Base-by-base conservation (phyloP, 108 stramenopile genomes). In the Cyclostephanos tholiformis region DNA sequence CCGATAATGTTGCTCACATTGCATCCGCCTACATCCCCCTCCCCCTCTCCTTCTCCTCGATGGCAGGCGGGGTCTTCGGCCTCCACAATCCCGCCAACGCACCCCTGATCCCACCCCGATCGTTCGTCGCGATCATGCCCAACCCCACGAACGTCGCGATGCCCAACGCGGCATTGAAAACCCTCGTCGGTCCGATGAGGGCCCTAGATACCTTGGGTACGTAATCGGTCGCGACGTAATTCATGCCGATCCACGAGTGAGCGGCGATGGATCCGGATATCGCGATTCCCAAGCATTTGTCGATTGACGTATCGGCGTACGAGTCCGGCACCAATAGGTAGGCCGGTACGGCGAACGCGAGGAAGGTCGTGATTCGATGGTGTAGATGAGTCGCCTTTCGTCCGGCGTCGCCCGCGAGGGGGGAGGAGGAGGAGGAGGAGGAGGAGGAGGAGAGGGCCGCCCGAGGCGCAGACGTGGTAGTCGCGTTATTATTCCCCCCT, bases 161-260 rank as follows among this genome's bases (percentile, higher is more conserved):
- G 23, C 83, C 84, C 65, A 95, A 71, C 43, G 84, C 88, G 25
- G 84, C 88, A 75, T 80, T 91, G 53, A 85, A 83, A 32, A 92
- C 64, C 23, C 97, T 83, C 10, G 92, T 85, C 6, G 91, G 92
- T 9, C 88, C 89, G 53, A 89, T 39, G 71, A 92, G 61, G 11
- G 84, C 64, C 65, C 85, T 92, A 53, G 82, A 81, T 65, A 95
- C 56, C 71, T 96, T 96, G 13, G 97, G 97, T 2, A 90, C 94
- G 71, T 97, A 97, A 78, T 97, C 97, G n/a, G 92, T 91, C 11
- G 86, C 84, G 5, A 97, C 95, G 73, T 96, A 95, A 81, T 95
- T 96, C 81, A 97, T 66, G 17, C 95, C 97, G 64, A 97, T 89
- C 91, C 94, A 95, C 27, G 77, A 77, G 70, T 97, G 97, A 6